phyloP scores from a whole-genome alignment of 495 filamentous ascomycete genomes.

The Podospora sp. region DNA sequence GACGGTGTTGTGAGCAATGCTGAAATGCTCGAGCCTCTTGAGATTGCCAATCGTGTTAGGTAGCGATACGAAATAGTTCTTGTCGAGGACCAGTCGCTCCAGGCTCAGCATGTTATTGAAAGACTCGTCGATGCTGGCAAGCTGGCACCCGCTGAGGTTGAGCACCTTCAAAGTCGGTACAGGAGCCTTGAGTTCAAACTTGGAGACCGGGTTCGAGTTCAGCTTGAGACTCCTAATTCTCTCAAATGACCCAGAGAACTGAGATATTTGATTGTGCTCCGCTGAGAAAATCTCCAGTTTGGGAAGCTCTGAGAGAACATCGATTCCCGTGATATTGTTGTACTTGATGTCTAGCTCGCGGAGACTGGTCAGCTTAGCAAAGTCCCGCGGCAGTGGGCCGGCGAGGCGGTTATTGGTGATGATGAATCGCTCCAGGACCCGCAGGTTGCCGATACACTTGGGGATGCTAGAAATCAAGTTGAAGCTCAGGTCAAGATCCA shows the following conservation, averaged over 20 bases:
- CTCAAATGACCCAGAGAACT: constrained; percentile 82
- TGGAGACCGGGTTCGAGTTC: constrained; percentile 90
- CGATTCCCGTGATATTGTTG: constrained; percentile 83
- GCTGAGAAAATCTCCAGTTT: constrained; percentile 82
- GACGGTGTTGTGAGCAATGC: constrained; percentile 87
- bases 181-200: constrained; percentile 77
- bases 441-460: constrained; percentile 73
- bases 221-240: constrained; percentile 80
- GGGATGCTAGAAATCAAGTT: constrained; percentile 81
- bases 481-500: constrained; percentile 97
- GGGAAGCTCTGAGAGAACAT: constrained; percentile 78
- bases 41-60: constrained; percentile 83
- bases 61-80: constrained; percentile 91
- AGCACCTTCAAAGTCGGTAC: constrained; percentile 81
- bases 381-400: constrained; percentile 69
- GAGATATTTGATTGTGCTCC: constrained; percentile 88
- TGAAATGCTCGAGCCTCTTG: constrained; percentile 83
- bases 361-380: constrained; percentile 71
- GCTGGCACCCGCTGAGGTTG: constrained; percentile 83
- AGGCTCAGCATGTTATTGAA: constrained; percentile 87
- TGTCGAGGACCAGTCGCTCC: constrained; percentile 84
- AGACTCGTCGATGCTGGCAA: constrained; percentile 81
- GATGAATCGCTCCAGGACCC: constrained; percentile 81
- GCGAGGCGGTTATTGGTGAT: constrained; percentile 91
- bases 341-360: constrained; percentile 93